Evolutionary conservation across 2,329 filamentous ascomycete genomes (phyloP), one percentile per base, ranked within the genome.

Genomic region (Venturia carpophila): DNA sequence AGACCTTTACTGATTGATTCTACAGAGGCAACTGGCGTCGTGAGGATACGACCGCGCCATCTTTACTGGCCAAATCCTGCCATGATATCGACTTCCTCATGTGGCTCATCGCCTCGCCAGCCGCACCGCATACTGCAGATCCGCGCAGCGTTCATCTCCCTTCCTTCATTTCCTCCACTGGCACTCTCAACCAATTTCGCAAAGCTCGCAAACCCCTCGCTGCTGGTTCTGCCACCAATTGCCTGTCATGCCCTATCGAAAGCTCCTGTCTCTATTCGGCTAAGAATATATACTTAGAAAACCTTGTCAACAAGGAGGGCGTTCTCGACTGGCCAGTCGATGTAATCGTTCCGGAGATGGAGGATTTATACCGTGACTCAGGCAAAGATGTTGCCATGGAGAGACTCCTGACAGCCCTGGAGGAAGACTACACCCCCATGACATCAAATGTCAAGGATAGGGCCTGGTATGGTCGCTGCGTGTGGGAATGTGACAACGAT

Each of bases 41-140:
- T 67, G 86, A 91, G 69, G 87, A 85, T 0, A 87, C 79, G 6
- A 87, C 83, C 19, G 92, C 84, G 30, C 93, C 87, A 7, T 93
- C 90, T 0, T 80, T 99, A 1, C 82, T 99, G 39, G 96, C 93
- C 3, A 99, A 97, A 77, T 95, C 91, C 66, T 97, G 94, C 70
- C 94, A 99, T 72, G 94, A 99, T 70, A 90, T 99, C 62, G 94
- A 99, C 73, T 85, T 97, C 66, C 78, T 97, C 5, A 80, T 97
- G 19, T 99, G 94, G 94, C 79, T 97, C 60, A 82, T 97, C 11
- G 93, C 88, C 72, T 91, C 90, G 0, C 90, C 91, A 0, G 75
- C 82, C 0, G 71, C 79, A 1, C 71, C 72, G 1, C 70, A 73
- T 77, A 68, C 69, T 21, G 71, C 71, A 39, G 68, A 74, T 5